phyloP scores from a whole-genome alignment of 768 basidiomycete genomes.

The Fibroporia radiculosa region DNA sequence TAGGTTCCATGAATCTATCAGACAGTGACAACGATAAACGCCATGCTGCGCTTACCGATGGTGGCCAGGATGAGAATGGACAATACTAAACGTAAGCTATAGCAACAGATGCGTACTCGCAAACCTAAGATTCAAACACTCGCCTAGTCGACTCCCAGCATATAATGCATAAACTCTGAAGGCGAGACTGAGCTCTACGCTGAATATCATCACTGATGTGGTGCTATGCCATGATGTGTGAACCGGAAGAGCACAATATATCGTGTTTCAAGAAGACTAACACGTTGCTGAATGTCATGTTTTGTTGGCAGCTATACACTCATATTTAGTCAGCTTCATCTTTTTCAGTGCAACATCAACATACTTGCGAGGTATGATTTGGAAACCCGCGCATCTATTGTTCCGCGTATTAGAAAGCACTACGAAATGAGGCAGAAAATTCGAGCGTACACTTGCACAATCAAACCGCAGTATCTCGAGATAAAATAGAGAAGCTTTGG shows the following conservation, averaged over 20 bases:
- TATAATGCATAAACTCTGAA: slow-evolving; percentile 15
- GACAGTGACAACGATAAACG: too few relatives aligned
- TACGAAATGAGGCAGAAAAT: neutral
- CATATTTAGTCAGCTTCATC: neutral
- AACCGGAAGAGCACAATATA: too few relatives aligned
- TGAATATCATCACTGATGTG: slow-evolving; percentile 3
- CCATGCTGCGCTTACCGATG: neutral
- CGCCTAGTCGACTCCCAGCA: slow-evolving; percentile 7
- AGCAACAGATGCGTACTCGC: neutral
- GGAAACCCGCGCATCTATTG: neutral
- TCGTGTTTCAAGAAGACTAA: neutral
- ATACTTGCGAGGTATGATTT: slow-evolving; percentile 1
- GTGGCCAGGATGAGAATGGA: neutral
- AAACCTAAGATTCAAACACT: neutral
- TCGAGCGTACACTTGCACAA: slow-evolving; percentile 9
- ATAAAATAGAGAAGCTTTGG: slow-evolving; percentile 13
- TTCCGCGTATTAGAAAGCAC: too few relatives aligned
- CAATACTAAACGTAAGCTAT: neutral
- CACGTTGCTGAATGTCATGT: neutral
- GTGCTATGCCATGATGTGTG: neutral
- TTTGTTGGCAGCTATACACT: neutral
- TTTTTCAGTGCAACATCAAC: neutral
- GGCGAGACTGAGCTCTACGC: slow-evolving; percentile 14
- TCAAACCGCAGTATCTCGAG: slow-evolving; percentile 11
- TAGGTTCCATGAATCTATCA: too few relatives aligned